Evolutionary conservation across 164 flowering plant species (phyloP).

Genomic region (Piper longum): DNA sequence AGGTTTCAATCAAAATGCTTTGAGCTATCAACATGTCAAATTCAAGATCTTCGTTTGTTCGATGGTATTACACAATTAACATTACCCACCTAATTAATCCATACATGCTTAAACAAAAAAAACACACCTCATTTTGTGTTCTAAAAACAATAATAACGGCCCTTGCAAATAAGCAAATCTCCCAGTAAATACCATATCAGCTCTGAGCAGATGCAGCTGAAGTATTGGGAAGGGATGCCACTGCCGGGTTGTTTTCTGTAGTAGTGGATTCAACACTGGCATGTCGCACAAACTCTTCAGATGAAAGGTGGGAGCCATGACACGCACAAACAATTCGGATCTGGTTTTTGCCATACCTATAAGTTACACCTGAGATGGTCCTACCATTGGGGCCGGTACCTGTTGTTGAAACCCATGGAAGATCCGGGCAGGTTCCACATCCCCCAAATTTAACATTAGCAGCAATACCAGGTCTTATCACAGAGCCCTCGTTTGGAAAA

Average conservation of each 20-base stretch:
- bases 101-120: too few relatives aligned
- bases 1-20: too few relatives aligned
- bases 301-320: constrained; percentile 79
- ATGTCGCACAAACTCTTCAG: constrained; percentile 83
- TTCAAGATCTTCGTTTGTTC: too few relatives aligned
- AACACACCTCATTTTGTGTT: too few relatives aligned
- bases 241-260: constrained; percentile 25
- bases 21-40: too few relatives aligned
- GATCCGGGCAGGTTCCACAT: constrained; percentile 66
- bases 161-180: not conserved
- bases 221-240: constrained; percentile 34
- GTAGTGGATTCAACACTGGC: constrained; percentile 42
- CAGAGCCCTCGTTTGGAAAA: constrained; percentile 36
- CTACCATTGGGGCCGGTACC: constrained; percentile 73
- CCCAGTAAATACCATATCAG: constrained; percentile 15
- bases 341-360: constrained; percentile 49
- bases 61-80: too few relatives aligned
- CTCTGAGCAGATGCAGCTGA: constrained; percentile 72
- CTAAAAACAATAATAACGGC: too few relatives aligned
- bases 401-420: constrained; percentile 96
- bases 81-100: too few relatives aligned
- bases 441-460: constrained; percentile 80
- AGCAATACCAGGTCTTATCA: constrained; percentile 75
- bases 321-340: constrained; percentile 90
- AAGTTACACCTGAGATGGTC: constrained; percentile 90